Percentiles rank a stretch among this genome's conserved stretches.
phyloP scores from a whole-genome alignment of 2,329 filamentous ascomycete genomes.

The Fusarium sterilihyphosum region DNA sequence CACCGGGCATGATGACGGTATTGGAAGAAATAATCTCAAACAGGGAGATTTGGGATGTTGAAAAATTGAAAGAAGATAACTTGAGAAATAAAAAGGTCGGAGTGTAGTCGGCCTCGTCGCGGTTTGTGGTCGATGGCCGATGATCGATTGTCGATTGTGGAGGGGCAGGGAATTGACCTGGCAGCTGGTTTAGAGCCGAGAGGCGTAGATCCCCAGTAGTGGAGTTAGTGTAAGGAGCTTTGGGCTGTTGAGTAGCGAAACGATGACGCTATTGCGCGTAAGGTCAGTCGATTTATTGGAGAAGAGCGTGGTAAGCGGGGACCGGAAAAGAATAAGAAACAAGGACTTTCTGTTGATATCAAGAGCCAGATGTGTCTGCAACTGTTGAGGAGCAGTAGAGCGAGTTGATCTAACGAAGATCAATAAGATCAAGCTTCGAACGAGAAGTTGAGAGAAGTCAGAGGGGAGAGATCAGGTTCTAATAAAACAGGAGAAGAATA shows the following conservation, averaged over 20 bases:
- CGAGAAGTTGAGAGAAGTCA: background rate
- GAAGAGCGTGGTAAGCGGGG: constrained; percentile 28
- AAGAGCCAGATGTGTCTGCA: background rate
- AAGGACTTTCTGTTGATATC: constrained; percentile 14
- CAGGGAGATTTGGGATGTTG: background rate
- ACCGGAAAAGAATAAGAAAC: constrained; percentile 19
- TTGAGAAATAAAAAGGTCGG: constrained; percentile 7
- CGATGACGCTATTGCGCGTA: constrained; percentile 44
- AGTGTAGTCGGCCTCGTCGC: constrained; percentile 25
- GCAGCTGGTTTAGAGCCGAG: constrained; percentile 33
- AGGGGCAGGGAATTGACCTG: constrained; percentile 42
- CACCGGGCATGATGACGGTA: constrained; percentile 49
- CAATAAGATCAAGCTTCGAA: background rate
- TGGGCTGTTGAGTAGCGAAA: constrained; percentile 31
- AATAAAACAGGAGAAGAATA: constrained; percentile 13
- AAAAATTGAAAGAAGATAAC: background rate
- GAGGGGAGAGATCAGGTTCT: constrained; percentile 7
- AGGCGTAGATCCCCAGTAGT: constrained; percentile 41
- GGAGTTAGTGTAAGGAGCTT: constrained; percentile 44
- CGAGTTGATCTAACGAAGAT: background rate
- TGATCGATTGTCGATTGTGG: constrained; percentile 35
- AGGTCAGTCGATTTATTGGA: constrained; percentile 44
- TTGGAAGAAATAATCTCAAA: background rate
- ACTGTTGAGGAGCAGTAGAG: background rate
- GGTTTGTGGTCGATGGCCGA: constrained; percentile 30